Percentiles rank a stretch among this genome's conserved stretches.
Conservation (phyloP, 164 flowering plant species). For the Berberis vulgaris region DNA sequence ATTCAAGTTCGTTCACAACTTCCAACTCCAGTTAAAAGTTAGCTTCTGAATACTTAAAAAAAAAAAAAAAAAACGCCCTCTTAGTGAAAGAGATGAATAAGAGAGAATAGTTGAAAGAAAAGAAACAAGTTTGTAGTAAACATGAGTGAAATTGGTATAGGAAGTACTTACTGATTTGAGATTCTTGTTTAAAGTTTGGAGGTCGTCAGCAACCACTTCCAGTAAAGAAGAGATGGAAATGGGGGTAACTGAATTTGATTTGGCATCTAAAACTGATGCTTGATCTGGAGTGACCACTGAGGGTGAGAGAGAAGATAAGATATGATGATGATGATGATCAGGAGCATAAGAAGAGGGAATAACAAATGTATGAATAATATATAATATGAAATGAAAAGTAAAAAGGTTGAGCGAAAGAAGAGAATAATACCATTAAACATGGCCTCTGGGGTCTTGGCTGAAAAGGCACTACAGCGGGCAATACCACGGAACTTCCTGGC, state of each 20-base stretch:
- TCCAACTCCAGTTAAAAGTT: background rate
- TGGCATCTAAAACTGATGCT: slow-evolving; percentile 30
- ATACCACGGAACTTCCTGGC: slow-evolving; percentile 9
- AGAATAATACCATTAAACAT: too few species aligned
- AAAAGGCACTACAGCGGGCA: too few species aligned
- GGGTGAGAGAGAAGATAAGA: background rate
- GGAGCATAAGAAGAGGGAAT: too few species aligned
- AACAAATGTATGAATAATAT: too few species aligned
- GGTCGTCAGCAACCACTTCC: slow-evolving; percentile 82
- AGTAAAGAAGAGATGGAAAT: slow-evolving; percentile 49
- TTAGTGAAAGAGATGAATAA: background rate
- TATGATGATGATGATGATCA: too few species aligned
- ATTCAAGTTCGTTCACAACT: too few species aligned
- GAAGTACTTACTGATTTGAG: slow-evolving; percentile 57
- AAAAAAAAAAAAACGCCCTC: background rate
- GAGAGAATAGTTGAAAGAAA: background rate
- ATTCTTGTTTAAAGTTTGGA: slow-evolving; percentile 58
- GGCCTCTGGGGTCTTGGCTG: too few species aligned
- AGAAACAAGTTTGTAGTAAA: background rate
- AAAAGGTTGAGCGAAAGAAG: too few species aligned
- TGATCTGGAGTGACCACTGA: slow-evolving; percentile 41
- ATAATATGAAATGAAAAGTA: too few species aligned
- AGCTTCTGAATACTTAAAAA: background rate
- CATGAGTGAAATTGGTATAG: background rate
- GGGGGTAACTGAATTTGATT: slow-evolving; percentile 25